A percentile compares a stretch with the other conserved stretches of the same genome.
Evolutionary conservation across 805 yeast genomes (phyloP).

Genomic region (Ogataea trehalophila): DNA sequence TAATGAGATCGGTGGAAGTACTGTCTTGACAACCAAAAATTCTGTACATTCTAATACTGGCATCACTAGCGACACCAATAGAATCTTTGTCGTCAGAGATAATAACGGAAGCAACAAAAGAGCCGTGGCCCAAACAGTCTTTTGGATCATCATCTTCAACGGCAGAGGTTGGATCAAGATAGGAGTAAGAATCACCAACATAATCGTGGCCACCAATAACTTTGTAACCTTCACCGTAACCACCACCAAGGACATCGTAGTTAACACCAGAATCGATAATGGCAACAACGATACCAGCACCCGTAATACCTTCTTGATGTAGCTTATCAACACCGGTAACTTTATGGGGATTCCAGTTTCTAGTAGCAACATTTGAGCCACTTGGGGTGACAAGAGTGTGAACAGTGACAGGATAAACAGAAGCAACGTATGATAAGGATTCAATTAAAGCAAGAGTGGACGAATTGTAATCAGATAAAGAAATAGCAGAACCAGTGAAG

Average conservation of each 20-base stretch:
- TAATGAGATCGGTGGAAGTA: slow-evolving; percentile 13
- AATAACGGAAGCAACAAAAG: slow-evolving; percentile 21
- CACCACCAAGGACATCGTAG: slow-evolving; percentile 21
- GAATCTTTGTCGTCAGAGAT: slow-evolving; percentile 11
- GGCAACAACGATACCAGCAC: slow-evolving; percentile 12
- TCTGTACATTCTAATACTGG: slow-evolving; percentile 13
- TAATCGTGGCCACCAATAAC: slow-evolving; percentile 15
- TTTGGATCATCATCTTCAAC: slow-evolving; percentile 9
- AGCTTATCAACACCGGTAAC: slow-evolving; percentile 16
- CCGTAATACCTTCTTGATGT: slow-evolving; percentile 13
- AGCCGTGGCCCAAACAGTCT: slow-evolving; percentile 24
- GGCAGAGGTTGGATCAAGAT: slow-evolving; percentile 1
- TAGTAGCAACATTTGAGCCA: not conserved
- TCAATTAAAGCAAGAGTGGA: slow-evolving; percentile 1
- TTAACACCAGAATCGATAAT: slow-evolving; percentile 15
- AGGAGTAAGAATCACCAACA: slow-evolving; percentile 7
- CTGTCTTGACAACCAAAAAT: slow-evolving; percentile 17
- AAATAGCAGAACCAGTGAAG: slow-evolving; percentile 6
- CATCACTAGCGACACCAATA: slow-evolving; percentile 19
- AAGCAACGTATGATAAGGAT: slow-evolving; percentile 3
- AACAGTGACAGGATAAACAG: slow-evolving; percentile 8
- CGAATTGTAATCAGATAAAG: not conserved
- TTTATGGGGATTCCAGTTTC: slow-evolving; percentile 15
- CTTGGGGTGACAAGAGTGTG: slow-evolving; percentile 1
- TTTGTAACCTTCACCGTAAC: slow-evolving; percentile 12